phyloP scores from a whole-genome alignment of 768 basidiomycete species.

The Amanita phalloides region DNA sequence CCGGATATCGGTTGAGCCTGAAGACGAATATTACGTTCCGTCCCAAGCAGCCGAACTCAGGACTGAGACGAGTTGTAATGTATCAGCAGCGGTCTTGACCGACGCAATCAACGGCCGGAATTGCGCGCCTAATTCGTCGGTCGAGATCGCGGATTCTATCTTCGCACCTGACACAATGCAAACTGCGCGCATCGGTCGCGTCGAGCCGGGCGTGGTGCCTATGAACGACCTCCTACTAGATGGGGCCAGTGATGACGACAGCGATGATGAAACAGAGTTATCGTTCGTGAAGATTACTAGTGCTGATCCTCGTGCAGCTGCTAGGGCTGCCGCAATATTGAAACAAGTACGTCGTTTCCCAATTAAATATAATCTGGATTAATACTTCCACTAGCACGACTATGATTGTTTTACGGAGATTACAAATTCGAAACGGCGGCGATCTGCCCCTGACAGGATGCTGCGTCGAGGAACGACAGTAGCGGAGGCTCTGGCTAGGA shows the following conservation, averaged over 20 bases:
- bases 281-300: constrained; percentile 80
- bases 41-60: constrained; percentile 1
- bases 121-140: neutral
- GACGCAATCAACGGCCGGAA: neutral
- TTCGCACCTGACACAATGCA: neutral
- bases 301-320: constrained; percentile 77
- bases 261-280: constrained; percentile 29
- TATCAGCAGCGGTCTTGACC: neutral
- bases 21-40: neutral
- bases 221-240: neutral
- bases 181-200: neutral
- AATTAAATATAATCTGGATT: neutral
- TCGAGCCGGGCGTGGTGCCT: no score
- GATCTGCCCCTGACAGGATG: constrained; percentile 9
- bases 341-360: constrained; percentile 51
- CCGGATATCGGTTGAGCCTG: constrained; percentile 16
- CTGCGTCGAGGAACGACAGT: neutral
- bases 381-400: constrained; percentile 49
- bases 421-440: constrained; percentile 17
- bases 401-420: constrained; percentile 70
- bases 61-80: neutral
- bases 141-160: neutral
- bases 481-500: neutral
- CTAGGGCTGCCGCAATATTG: constrained; percentile 86
- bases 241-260: constrained; percentile 9